phyloP scores from a whole-genome alignment of 768 basidiomycete species.

The Suillus ampliporus region DNA sequence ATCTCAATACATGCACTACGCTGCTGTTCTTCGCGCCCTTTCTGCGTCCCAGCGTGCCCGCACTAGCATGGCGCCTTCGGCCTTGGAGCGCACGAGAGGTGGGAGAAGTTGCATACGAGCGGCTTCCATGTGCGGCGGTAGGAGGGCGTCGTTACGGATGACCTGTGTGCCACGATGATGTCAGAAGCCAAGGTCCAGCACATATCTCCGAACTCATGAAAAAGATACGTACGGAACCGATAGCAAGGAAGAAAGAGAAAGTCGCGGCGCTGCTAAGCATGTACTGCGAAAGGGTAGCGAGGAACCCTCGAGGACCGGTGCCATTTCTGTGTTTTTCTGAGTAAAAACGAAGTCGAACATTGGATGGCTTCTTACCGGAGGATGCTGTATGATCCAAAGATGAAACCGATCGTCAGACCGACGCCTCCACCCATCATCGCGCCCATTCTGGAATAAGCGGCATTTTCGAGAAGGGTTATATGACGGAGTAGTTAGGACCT shows the following conservation, averaged over 20 bases:
- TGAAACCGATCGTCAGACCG: constrained; percentile 95
- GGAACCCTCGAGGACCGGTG: constrained; percentile 86
- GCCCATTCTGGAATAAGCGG: constrained; percentile 70
- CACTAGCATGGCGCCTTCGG: constrained; percentile 73
- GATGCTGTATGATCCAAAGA: constrained; percentile 94
- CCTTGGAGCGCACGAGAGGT: constrained; percentile 63
- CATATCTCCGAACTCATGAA: constrained; percentile 6
- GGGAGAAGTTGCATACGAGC: constrained; percentile 62
- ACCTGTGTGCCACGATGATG: constrained; percentile 55
- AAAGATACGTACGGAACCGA: constrained; percentile 74
- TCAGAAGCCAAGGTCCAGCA: constrained; percentile 6
- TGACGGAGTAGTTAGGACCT: constrained; percentile 28
- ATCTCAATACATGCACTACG: constrained; percentile 19
- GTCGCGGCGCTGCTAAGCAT: constrained; percentile 99
- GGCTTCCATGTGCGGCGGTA: constrained; percentile 67
- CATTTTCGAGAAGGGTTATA: constrained; percentile 14
- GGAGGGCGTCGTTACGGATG: constrained; percentile 78
- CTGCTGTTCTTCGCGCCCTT: constrained; percentile 36
- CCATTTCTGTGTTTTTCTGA: constrained; percentile 63
- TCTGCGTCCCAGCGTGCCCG: constrained; percentile 79
- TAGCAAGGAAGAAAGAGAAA: constrained; percentile 95
- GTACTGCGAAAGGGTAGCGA: constrained; percentile 95
- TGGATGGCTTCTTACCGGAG: constrained; percentile 63
- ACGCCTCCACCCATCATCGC: constrained; percentile 93
- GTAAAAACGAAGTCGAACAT: constrained; percentile 7